A percentile compares a stretch with the other conserved stretches of the same genome.
phyloP scores from a whole-genome alignment of 257 asterid species.

The Fraxinus cuspidata region DNA sequence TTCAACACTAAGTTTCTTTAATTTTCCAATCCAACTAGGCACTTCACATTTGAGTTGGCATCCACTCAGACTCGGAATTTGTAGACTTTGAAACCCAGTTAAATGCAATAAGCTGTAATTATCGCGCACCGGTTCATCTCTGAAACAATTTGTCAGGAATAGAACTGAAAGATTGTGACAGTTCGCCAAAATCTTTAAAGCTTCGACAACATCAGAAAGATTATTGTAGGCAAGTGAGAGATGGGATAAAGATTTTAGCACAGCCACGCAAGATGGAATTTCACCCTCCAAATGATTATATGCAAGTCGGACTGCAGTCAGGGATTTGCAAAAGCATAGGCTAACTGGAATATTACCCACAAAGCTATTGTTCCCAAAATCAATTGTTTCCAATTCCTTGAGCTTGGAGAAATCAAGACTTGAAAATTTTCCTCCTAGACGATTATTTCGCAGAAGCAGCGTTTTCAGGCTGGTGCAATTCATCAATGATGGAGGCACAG shows the following conservation, averaged over 20 bases:
- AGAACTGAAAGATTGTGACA: slow-evolving; percentile 22
- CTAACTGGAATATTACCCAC: slow-evolving; percentile 41
- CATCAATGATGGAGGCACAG: slow-evolving; percentile 45
- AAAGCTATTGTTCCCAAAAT: slow-evolving; percentile 46
- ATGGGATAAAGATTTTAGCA: slow-evolving; percentile 1
- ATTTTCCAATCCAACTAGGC: slow-evolving; percentile 22
- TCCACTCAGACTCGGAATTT: slow-evolving; percentile 14
- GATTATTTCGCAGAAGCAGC: slow-evolving; percentile 54
- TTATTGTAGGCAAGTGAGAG: slow-evolving; percentile 22
- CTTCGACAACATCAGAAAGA: slow-evolving; percentile 9
- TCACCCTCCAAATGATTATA: slow-evolving; percentile 30
- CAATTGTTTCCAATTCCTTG: slow-evolving; percentile 1
- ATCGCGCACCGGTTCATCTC: slow-evolving; percentile 7
- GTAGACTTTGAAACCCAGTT: slow-evolving; percentile 20
- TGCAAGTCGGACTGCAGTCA: slow-evolving; percentile 48
- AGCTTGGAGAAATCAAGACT: slow-evolving; percentile 53
- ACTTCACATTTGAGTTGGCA: slow-evolving; percentile 14
- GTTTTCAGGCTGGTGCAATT: slow-evolving; percentile 45
- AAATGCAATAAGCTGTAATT: slow-evolving; percentile 2
- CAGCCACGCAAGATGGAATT: slow-evolving; percentile 14
- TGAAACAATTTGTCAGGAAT: slow-evolving; percentile 12
- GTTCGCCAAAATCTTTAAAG: slow-evolving; percentile 8
- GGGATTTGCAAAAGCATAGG: slow-evolving; percentile 44
- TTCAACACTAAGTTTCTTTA: slow-evolving; percentile 23
- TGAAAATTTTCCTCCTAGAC: slow-evolving; percentile 42